Conservation (phyloP, 2,329 filamentous ascomycete genomes). For the Acephala macrosclerotiorum region DNA sequence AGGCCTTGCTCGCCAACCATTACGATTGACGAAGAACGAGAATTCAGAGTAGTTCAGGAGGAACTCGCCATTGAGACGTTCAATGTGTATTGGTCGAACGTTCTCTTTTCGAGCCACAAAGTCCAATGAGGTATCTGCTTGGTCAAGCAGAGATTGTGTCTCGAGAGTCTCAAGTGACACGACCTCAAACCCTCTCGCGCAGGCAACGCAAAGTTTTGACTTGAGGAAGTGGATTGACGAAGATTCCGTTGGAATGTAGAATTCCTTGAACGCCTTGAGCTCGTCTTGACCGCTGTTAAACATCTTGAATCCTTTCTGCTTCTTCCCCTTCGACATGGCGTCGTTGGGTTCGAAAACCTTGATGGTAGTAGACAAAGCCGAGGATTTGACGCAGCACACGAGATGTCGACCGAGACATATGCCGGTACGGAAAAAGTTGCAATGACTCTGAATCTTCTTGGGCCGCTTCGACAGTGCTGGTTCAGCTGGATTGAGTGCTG, state of each 20-base stretch:
- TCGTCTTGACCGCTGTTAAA: conserved; percentile 94
- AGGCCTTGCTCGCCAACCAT: conserved; percentile 93
- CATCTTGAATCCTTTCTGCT: conserved; percentile 97
- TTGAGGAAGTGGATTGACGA: conserved; percentile 97
- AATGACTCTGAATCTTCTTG: conserved; percentile 96
- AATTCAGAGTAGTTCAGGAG: conserved; percentile 98
- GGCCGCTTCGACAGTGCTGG: conserved; percentile 82
- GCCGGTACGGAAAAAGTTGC: conserved; percentile 97
- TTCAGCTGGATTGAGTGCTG: conserved; percentile 86
- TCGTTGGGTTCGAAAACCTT: conserved; percentile 99
- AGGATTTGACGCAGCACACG: conserved; percentile 96
- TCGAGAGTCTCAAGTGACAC: conserved; percentile 97
- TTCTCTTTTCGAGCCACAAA: conserved; percentile 95
- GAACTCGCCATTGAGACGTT: conserved; percentile 96
- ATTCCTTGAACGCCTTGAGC: conserved; percentile 96
- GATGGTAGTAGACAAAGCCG: conserved; percentile 91
- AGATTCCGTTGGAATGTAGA: conserved; percentile 98
- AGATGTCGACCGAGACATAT: conserved; percentile 94
- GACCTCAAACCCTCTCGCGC: conserved; percentile 94
- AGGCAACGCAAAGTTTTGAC: conserved; percentile 95
- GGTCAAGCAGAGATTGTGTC: conserved; percentile 94
- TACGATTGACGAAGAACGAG: conserved; percentile 98
- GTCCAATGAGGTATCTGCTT: conserved; percentile 96
- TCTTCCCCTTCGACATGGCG: conserved; percentile 90
- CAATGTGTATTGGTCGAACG: conserved; percentile 95